Conservation (phyloP, 371 early-diverging fungal species). For the Apophysomyces ossiformis region DNA sequence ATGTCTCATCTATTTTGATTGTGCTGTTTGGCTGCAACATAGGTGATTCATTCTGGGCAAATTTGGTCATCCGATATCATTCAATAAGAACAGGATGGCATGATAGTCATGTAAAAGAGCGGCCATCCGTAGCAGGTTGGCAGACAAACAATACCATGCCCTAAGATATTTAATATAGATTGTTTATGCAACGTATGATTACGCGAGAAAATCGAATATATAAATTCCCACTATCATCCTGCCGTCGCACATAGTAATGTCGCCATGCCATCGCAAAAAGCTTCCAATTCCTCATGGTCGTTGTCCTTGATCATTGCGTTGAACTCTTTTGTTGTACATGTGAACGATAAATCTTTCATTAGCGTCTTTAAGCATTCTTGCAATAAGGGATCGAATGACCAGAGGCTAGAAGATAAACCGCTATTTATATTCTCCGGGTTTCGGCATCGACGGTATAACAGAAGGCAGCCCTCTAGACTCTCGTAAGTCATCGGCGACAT, state of each 20-base stretch:
- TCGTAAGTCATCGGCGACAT: not conserved
- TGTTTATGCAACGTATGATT: too few species aligned
- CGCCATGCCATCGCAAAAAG: constrained; percentile 35
- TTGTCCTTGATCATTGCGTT: constrained; percentile 25
- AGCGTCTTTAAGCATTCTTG: constrained; percentile 17
- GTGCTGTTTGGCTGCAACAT: too few species aligned
- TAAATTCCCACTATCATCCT: too few species aligned
- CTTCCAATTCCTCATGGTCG: constrained; percentile 25
- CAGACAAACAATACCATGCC: too few species aligned
- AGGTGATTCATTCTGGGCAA: too few species aligned
- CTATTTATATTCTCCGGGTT: constrained; percentile 26
- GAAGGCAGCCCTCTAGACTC: constrained; percentile 22
- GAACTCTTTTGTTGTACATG: constrained; percentile 21
- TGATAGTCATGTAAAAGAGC: too few species aligned
- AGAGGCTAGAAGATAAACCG: constrained; percentile 28
- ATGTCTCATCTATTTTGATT: too few species aligned
- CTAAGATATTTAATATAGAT: too few species aligned
- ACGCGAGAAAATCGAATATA: too few species aligned
- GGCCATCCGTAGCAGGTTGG: too few species aligned
- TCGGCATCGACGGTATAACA: constrained; percentile 32
- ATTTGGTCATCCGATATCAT: too few species aligned
- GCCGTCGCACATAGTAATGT: not conserved
- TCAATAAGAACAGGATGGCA: too few species aligned
- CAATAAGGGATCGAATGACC: constrained; percentile 34
- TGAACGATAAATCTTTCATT: constrained; percentile 13